Base-by-base conservation (phyloP, 2,329 filamentous ascomycete genomes). In the Xylaria sp. region DNA sequence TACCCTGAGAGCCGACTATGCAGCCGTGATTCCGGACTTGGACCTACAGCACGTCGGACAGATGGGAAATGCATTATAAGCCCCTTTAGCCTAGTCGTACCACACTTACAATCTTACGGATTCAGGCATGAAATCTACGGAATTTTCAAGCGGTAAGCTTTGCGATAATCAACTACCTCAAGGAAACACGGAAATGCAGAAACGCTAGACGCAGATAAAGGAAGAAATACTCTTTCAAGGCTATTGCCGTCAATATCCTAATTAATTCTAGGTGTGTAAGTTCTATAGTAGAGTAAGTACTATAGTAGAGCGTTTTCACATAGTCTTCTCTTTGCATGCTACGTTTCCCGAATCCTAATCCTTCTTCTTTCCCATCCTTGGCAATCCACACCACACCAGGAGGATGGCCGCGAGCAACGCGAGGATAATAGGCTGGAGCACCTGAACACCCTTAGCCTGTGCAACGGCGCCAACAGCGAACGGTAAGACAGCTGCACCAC, bases 381-480 rank as follows among this genome's bases (percentile, higher is more conserved):
- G 80, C 27, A 85, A 64, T 15, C 77, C 71, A 17, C 80, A 63
- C 84, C 84, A 86, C 9, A 84, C 43, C 0, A 74, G 57, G 1
- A 81, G 65, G 60, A 83, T 76, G 2, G 75, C 71, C 2, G 65
- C 80, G 43, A 86, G 67, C 21, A 87, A 66, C 0, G 78, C 80
- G n/a, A 87, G 73, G 8, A 86, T 77, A 25, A 87, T 79, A 0
- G 85, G 84, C 65, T 87, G 85, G 37, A 88, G 69, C 4, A 83
- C 83, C 65, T 80, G 75, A 2, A 87, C 84, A 0, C 85, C 85
- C 63, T 78, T 81, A 1, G 76, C 77, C 67, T 85, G 80, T 1
- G 89, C 88, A 68, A 91, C 83, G 1, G 86, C 86, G 4, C 89
- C 89, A 0, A 90, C 87, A 0, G 85, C 83, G 79, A 91, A 79